These are phyloP conservation scores for Globisporangium orthogonon DNA, from an alignment of 352 stramenopile genomes.

Conservation along the genomic window DNA sequence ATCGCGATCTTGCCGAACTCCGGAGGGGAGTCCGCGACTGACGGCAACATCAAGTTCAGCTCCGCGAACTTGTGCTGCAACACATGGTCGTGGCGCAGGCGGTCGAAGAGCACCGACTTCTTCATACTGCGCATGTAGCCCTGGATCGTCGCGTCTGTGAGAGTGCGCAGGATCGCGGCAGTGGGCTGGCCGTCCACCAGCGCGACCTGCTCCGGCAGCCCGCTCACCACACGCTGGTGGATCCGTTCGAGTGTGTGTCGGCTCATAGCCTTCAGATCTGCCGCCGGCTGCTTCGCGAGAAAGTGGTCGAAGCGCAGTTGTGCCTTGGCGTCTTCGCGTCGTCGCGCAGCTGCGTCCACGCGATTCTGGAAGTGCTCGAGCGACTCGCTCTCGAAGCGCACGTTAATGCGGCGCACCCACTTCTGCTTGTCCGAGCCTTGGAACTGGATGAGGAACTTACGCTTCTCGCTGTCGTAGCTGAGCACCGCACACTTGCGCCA, in stretches of 20 bases:
- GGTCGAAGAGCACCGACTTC: conserved; percentile 78
- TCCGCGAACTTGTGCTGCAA: conserved; percentile 63
- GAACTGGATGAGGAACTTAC: conserved; percentile 85
- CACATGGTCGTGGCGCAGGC: conserved; percentile 35
- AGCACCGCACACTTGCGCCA: conserved; percentile 67
- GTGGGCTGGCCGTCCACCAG: conserved; percentile 58
- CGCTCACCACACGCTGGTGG: conserved; percentile 79
- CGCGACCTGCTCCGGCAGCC: conserved; percentile 52
- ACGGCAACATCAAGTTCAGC: conserved; percentile 54
- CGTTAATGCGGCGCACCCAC: conserved; percentile 86
- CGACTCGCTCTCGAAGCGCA: conserved; percentile 86
- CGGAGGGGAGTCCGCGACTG: conserved; percentile 17
- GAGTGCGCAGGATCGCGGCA: conserved; percentile 52
- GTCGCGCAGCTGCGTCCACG: conserved; percentile 50
- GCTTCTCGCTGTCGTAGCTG: conserved; percentile 51
- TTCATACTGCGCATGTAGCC: conserved; percentile 92
- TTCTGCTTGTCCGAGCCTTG: conserved; percentile 83
- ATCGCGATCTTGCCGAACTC: conserved; percentile 79
- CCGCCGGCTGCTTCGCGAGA: conserved; percentile 66
- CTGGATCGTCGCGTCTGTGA: conserved; percentile 88
- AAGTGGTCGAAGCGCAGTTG: conserved; percentile 91
- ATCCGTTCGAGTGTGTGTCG: conserved; percentile 74
- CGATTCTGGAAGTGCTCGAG: conserved; percentile 64
- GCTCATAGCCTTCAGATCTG: conserved; percentile 72
- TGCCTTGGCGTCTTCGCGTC: conserved; percentile 75